Evolutionary conservation across 2,329 filamentous ascomycete genomes (phyloP).

Genomic region (Arthrobotrys iridis): DNA sequence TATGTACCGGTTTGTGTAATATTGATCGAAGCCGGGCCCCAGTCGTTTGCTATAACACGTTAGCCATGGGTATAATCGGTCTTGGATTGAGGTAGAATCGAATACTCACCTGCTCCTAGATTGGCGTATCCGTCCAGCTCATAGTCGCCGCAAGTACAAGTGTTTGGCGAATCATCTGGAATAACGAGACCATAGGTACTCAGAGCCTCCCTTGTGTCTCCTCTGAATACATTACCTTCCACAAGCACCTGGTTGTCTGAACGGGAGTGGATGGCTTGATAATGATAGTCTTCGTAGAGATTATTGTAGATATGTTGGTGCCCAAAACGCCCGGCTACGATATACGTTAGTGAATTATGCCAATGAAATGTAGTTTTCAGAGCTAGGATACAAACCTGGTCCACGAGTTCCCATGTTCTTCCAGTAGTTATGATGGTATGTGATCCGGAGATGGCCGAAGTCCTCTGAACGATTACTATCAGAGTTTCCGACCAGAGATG

Average conservation of each 20-base stretch:
- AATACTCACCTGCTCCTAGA: slow-evolving; percentile 64
- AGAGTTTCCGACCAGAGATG: slow-evolving; percentile 70
- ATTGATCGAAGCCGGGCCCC: slow-evolving; percentile 65
- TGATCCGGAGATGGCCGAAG: slow-evolving; percentile 67
- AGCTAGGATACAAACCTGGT: slow-evolving; percentile 56
- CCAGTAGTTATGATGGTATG: slow-evolving; percentile 67
- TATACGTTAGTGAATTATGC: background rate
- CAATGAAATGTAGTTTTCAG: background rate
- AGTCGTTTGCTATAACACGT: slow-evolving; percentile 63
- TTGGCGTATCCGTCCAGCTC: slow-evolving; percentile 69
- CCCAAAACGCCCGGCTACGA: slow-evolving; percentile 64
- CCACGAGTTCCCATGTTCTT: slow-evolving; percentile 64
- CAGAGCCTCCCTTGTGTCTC: slow-evolving; percentile 64
- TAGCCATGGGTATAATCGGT: background rate
- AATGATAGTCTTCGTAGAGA: slow-evolving; percentile 64
- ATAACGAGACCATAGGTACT: slow-evolving; percentile 69
- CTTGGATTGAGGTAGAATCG: background rate
- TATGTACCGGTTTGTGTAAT: slow-evolving; percentile 67
- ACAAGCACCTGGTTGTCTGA: slow-evolving; percentile 66
- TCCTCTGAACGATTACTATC: slow-evolving; percentile 70
- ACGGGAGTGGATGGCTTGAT: slow-evolving; percentile 66
- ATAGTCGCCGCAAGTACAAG: slow-evolving; percentile 66
- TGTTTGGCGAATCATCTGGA: slow-evolving; percentile 68
- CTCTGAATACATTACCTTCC: slow-evolving; percentile 65
- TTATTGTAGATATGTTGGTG: slow-evolving; percentile 67